Conservation (phyloP, 768 basidiomycete species). For the Boletus sp. region DNA sequence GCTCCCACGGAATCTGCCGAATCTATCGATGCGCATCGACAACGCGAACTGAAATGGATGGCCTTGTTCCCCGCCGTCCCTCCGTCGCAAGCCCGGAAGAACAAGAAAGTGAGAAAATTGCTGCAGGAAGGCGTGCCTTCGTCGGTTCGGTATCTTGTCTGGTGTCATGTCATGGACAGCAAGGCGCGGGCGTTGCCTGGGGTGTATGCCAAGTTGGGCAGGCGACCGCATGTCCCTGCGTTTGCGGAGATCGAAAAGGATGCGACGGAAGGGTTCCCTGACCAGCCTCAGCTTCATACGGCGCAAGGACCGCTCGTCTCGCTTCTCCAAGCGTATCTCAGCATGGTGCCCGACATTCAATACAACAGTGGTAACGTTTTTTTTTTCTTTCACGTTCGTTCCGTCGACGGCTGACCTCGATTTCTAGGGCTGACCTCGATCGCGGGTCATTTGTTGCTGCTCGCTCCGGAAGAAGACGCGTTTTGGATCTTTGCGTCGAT, state of each 20-base stretch:
- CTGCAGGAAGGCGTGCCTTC: slow-evolving; percentile 78
- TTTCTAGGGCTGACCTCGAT: slow-evolving; percentile 63
- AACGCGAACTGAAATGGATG: slow-evolving; percentile 79
- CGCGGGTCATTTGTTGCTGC: slow-evolving; percentile 67
- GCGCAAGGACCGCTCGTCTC: slow-evolving; percentile 56
- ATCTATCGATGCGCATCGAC: slow-evolving; percentile 60
- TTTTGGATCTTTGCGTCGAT: slow-evolving; percentile 89
- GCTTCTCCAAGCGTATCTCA: slow-evolving; percentile 69
- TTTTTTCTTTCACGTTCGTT: background rate
- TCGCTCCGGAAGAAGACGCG: slow-evolving; percentile 83
- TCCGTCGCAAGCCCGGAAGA: slow-evolving; percentile 67
- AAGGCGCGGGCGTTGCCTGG: slow-evolving; percentile 67
- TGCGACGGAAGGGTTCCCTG: slow-evolving; percentile 50
- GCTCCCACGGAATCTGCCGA: slow-evolving; percentile 19
- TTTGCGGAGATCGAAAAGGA: slow-evolving; percentile 60
- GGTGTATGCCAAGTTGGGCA: slow-evolving; percentile 63
- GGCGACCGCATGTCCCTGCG: slow-evolving; percentile 50
- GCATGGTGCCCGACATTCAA: slow-evolving; percentile 81
- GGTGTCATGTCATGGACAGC: slow-evolving; percentile 78
- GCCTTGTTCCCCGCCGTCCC: slow-evolving; percentile 53
- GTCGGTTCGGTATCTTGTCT: slow-evolving; percentile 80
- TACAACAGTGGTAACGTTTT: slow-evolving; percentile 56
- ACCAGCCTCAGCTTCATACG: slow-evolving; percentile 57
- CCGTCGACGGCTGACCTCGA: slow-evolving; percentile 1
- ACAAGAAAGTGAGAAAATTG: slow-evolving; percentile 74